Percentiles rank a stretch among this genome's conserved stretches.
Conservation (phyloP, 2,329 filamentous ascomycete genomes). For the Monascus ruber region DNA sequence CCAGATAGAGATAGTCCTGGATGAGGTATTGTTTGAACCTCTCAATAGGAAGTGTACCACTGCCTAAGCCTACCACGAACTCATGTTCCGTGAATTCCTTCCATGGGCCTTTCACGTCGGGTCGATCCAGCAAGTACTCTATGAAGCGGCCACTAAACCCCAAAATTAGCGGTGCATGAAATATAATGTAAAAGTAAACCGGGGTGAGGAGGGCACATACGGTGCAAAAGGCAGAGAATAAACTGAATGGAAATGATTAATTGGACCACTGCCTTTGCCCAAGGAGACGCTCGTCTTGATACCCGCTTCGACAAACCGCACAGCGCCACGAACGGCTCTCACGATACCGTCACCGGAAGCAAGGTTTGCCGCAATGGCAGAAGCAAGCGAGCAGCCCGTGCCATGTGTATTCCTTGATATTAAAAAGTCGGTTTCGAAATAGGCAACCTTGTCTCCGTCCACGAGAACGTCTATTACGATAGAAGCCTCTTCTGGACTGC, state of each 20-base stretch:
- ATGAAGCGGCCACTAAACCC: constrained; percentile 58
- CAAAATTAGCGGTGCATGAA: constrained; percentile 2
- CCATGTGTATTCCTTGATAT: constrained; percentile 77
- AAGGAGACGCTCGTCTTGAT: constrained; percentile 47
- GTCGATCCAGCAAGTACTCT: constrained; percentile 66
- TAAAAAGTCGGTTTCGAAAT: constrained; percentile 61
- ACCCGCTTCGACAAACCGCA: constrained; percentile 50
- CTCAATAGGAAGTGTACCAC: constrained; percentile 60
- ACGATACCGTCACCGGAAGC: constrained; percentile 38
- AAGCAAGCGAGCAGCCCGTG: constrained; percentile 87
- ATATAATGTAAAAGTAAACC: not conserved
- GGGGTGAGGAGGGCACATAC: constrained; percentile 23
- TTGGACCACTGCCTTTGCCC: constrained; percentile 50
- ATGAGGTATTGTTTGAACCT: constrained; percentile 82
- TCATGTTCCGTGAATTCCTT: constrained; percentile 65
- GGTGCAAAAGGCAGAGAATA: constrained; percentile 49
- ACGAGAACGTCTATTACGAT: constrained; percentile 68
- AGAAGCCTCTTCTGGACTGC: constrained; percentile 46
- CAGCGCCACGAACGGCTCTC: constrained; percentile 44
- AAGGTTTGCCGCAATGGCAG: constrained; percentile 54
- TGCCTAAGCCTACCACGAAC: constrained; percentile 67
- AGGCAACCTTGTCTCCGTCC: constrained; percentile 46
- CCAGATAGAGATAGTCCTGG: constrained; percentile 85
- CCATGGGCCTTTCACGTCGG: constrained; percentile 67
- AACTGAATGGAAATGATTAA: constrained; percentile 56